phyloP scores from a whole-genome alignment of 495 filamentous ascomycete genomes.

The Delitschia confertaspora region DNA sequence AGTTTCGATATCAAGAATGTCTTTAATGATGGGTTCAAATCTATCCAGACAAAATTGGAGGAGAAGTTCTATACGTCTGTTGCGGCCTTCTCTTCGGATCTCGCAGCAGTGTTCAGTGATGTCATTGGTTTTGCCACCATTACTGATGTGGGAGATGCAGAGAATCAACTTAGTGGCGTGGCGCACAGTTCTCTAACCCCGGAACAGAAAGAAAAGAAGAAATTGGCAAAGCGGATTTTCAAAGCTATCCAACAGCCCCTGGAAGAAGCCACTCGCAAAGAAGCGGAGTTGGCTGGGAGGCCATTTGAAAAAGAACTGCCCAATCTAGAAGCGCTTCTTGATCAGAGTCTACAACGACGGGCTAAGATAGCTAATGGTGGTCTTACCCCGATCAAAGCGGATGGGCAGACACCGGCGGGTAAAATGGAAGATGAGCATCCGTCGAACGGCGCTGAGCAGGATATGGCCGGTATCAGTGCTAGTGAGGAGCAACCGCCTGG shows the following conservation, averaged over 20 bases:
- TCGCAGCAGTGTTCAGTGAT: constrained; percentile 58
- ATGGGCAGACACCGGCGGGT: background rate
- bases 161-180: constrained; percentile 46
- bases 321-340: constrained; percentile 65
- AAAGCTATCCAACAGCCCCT: constrained; percentile 67
- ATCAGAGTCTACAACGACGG: constrained; percentile 32
- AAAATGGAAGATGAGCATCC: background rate
- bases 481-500: background rate
- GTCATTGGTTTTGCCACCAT: constrained; percentile 53
- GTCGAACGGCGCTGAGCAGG: constrained; percentile 1
- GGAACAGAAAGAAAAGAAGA: constrained; percentile 57
- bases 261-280: constrained; percentile 66
- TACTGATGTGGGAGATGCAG: constrained; percentile 45
- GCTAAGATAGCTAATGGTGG: constrained; percentile 10
- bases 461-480: background rate
- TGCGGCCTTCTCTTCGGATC: constrained; percentile 60
- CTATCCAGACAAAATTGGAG: constrained; percentile 56
- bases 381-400: background rate
- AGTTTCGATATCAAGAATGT: constrained; percentile 66
- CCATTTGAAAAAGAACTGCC: constrained; percentile 60
- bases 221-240: constrained; percentile 73
- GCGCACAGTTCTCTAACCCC: constrained; percentile 43
- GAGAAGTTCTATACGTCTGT: constrained; percentile 67
- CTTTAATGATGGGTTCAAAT: constrained; percentile 56
- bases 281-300: constrained; percentile 65